These are phyloP conservation scores for Pythium aquatile DNA, from an alignment of 352 stramenopile genomes.

Conservation along the genomic window DNA sequence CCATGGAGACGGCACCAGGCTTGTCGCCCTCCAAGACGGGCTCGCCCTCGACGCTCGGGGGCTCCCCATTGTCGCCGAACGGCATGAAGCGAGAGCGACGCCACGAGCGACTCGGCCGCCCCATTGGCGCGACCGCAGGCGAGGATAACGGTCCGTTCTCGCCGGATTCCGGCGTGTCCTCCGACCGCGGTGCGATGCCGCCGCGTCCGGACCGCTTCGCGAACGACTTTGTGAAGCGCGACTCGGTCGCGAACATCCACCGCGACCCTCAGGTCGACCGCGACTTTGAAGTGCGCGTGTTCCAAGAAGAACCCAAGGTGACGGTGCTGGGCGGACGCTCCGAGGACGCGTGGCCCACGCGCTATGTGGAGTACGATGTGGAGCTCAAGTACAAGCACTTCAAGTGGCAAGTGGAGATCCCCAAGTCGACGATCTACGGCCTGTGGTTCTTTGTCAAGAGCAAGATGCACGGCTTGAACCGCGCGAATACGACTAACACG, in stretches of 20 bases:
- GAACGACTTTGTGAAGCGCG: slow-evolving; percentile 46
- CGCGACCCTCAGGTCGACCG: slow-evolving; percentile 36
- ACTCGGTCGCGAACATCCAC: slow-evolving; percentile 41
- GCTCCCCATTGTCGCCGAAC: slow-evolving; percentile 6
- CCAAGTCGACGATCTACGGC: slow-evolving; percentile 78
- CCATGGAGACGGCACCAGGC: not conserved
- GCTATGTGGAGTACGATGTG: slow-evolving; percentile 85
- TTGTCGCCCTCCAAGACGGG: slow-evolving; percentile 19
- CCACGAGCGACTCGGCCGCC: not conserved
- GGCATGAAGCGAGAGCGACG: not conserved
- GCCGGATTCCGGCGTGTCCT: slow-evolving; percentile 18
- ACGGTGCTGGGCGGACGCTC: slow-evolving; percentile 58
- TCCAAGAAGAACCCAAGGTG: slow-evolving; percentile 63
- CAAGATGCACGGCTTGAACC: slow-evolving; percentile 52
- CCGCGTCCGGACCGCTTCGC: slow-evolving; percentile 31
- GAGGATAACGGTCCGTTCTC: slow-evolving; percentile 13
- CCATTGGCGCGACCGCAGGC: slow-evolving; percentile 6
- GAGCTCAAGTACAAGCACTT: slow-evolving; percentile 80
- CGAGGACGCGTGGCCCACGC: slow-evolving; percentile 78
- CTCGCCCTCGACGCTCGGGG: slow-evolving; percentile 21
- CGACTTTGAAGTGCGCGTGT: slow-evolving; percentile 74
- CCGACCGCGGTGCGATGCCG: slow-evolving; percentile 6
- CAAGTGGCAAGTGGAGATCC: slow-evolving; percentile 83
- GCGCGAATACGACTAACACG: slow-evolving; percentile 13
- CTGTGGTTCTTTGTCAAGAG: slow-evolving; percentile 89